Evolutionary conservation across 1,284 basidiomycete species (phyloP).

Genomic region (Fomitopsis pinicola): DNA sequence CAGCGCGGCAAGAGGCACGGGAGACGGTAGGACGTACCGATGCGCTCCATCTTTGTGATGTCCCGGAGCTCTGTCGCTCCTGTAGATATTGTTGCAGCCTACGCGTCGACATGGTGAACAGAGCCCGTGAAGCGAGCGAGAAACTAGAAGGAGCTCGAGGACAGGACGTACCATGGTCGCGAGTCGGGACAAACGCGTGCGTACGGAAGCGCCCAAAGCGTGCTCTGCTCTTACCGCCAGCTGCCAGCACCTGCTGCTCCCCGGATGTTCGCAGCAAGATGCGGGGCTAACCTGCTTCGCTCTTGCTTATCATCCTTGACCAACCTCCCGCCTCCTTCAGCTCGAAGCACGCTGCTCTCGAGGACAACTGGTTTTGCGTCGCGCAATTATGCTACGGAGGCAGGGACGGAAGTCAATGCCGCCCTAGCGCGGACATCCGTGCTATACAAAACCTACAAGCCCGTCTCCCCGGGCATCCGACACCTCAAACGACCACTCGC

Average conservation of each 20-base stretch:
- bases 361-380: constrained; percentile 10
- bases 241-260: background rate
- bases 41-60: constrained; percentile 95
- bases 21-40: constrained; percentile 49
- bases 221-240: constrained; percentile 5
- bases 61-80: constrained; percentile 78
- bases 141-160: background rate
- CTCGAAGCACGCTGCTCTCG: constrained; percentile 10
- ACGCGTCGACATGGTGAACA: background rate
- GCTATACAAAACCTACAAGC: constrained; percentile 88
- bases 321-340: constrained; percentile 14
- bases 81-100: constrained; percentile 70
- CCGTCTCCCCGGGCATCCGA: constrained; percentile 82
- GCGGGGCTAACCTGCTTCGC: constrained; percentile 26
- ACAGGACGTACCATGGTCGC: constrained; percentile 25
- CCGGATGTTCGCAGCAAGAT: constrained; percentile 28
- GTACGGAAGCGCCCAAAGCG: constrained; percentile 29
- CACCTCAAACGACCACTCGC: constrained; percentile 83
- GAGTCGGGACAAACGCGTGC: constrained; percentile 29
- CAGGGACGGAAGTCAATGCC: constrained; percentile 28
- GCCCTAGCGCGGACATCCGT: constrained; percentile 40
- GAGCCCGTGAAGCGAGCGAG: background rate
- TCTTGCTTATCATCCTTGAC: constrained; percentile 22
- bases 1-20: background rate
- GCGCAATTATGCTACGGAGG: constrained; percentile 32